phyloP scores from a whole-genome alignment of 2,329 filamentous ascomycete genomes.

The Paraphoma chrysanthemicola region DNA sequence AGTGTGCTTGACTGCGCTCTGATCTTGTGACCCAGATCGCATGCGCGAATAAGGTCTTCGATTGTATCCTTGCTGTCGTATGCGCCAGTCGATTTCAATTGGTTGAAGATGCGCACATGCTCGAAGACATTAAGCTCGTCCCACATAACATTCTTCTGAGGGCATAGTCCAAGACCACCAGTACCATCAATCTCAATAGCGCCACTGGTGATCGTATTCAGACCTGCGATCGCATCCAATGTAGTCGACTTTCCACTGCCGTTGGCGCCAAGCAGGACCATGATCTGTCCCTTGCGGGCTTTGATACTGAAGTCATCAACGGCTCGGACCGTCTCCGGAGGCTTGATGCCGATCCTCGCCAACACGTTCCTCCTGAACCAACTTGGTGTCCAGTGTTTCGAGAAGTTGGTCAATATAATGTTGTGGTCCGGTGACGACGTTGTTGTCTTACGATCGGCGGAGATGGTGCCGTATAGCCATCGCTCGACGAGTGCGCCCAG shows the following conservation, averaged over 20 bases:
- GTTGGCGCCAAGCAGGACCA: slow-evolving; percentile 87
- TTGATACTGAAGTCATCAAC: slow-evolving; percentile 76
- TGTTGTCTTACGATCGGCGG: slow-evolving; percentile 56
- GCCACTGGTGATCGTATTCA: slow-evolving; percentile 78
- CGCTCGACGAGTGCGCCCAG: slow-evolving; percentile 78
- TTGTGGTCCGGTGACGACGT: slow-evolving; percentile 56
- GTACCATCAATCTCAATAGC: slow-evolving; percentile 78
- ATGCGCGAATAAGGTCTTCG: slow-evolving; percentile 67
- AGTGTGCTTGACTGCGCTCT: slow-evolving; percentile 76
- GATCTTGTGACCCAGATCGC: slow-evolving; percentile 79
- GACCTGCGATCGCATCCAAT: slow-evolving; percentile 83
- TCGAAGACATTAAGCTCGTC: slow-evolving; percentile 85
- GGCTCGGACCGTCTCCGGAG: slow-evolving; percentile 73
- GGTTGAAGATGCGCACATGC: slow-evolving; percentile 84
- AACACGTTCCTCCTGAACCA: slow-evolving; percentile 61
- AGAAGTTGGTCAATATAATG: slow-evolving; percentile 75
- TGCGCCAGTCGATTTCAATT: slow-evolving; percentile 68
- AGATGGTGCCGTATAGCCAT: slow-evolving; percentile 76
- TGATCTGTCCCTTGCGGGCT: slow-evolving; percentile 79
- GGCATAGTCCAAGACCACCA: slow-evolving; percentile 83
- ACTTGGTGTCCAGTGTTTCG: slow-evolving; percentile 77
- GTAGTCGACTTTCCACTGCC: slow-evolving; percentile 92
- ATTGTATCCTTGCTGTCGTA: slow-evolving; percentile 66
- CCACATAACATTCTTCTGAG: slow-evolving; percentile 95
- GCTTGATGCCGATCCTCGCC: slow-evolving; percentile 56